These are phyloP conservation scores for Ceratocystis albifundus DNA, from an alignment of 2,329 filamentous ascomycete species.

Conservation along the genomic window DNA sequence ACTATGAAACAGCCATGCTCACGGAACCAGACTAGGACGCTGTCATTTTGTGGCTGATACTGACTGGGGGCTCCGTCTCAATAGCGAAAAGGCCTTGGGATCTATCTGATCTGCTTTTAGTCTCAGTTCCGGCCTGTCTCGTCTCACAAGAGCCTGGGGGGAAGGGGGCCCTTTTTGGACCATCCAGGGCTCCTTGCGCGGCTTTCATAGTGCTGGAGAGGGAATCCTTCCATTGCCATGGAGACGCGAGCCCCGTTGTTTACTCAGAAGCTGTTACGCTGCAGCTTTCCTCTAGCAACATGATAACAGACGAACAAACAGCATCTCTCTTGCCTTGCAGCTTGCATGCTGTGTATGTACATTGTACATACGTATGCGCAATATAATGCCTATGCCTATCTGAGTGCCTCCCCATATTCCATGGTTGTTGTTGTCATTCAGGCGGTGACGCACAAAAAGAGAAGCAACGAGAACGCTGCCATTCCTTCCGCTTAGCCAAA, in stretches of 20 bases:
- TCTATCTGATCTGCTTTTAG: not conserved
- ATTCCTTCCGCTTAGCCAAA: slow-evolving; percentile 8
- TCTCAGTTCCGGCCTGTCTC: not conserved
- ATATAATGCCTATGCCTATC: not conserved
- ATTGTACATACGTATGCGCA: not conserved
- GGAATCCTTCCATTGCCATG: slow-evolving; percentile 16
- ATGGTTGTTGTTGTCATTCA: not conserved
- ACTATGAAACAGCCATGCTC: slow-evolving; percentile 4
- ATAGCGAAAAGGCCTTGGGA: not conserved
- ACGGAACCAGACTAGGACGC: not conserved
- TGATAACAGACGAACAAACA: no score
- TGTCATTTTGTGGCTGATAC: not conserved
- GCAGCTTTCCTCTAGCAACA: not conserved
- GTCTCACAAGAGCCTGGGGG: slow-evolving; percentile 6
- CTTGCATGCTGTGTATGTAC: no score
- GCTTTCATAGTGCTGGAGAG: slow-evolving; percentile 3
- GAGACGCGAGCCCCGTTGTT: slow-evolving; percentile 13
- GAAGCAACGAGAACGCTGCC: not conserved
- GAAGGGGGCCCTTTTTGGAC: not conserved
- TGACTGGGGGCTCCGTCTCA: not conserved
- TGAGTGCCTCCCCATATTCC: not conserved
- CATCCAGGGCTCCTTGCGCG: slow-evolving; percentile 3
- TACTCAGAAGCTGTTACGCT: slow-evolving; percentile 4
- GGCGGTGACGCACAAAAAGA: slow-evolving; percentile 1
- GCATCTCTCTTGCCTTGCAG: no score